Evolutionary conservation across 441 rosid species (phyloP).

Genomic region (Syzygium malaccense): DNA sequence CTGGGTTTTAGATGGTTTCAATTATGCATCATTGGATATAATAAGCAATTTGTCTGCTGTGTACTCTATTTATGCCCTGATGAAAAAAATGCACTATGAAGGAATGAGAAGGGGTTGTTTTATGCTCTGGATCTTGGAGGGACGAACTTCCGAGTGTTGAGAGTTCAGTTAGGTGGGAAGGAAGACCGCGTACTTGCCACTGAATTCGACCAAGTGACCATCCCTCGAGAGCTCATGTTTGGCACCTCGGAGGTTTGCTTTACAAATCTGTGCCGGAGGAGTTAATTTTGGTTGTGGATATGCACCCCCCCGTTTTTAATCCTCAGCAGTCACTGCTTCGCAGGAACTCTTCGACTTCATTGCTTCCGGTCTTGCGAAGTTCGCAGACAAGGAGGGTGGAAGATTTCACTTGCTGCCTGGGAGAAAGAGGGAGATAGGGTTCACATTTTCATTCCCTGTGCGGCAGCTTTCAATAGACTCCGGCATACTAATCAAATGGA

Average conservation of each 20-base stretch:
- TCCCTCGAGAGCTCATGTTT: slow-evolving; percentile 66
- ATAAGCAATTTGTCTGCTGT: not conserved
- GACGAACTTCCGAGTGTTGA: slow-evolving; percentile 74
- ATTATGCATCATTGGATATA: not conserved
- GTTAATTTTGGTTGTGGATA: not conserved
- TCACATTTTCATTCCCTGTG: slow-evolving; percentile 91
- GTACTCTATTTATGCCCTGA: not conserved
- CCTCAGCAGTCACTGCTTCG: not conserved
- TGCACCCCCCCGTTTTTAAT: not conserved
- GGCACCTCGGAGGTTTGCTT: slow-evolving; percentile 68
- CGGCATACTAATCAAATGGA: slow-evolving; percentile 79
- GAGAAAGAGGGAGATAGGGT: slow-evolving; percentile 74
- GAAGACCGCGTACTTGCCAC: slow-evolving; percentile 47
- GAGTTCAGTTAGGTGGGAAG: slow-evolving; percentile 74
- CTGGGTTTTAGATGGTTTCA: not conserved
- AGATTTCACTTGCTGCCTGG: slow-evolving; percentile 45
- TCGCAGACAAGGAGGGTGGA: slow-evolving; percentile 47
- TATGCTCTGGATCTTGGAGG: slow-evolving; percentile 96
- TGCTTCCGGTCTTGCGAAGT: slow-evolving; percentile 50
- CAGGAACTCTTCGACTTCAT: slow-evolving; percentile 84
- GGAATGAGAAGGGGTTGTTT: slow-evolving; percentile 83
- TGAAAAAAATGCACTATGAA: slow-evolving; percentile 1
- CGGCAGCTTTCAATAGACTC: slow-evolving; percentile 73
- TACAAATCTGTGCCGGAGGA: not conserved
- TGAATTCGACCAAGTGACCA: slow-evolving; percentile 64